These are phyloP conservation scores for Pythium graminicola DNA, from an alignment of 352 stramenopile species.

Conservation along the genomic window DNA sequence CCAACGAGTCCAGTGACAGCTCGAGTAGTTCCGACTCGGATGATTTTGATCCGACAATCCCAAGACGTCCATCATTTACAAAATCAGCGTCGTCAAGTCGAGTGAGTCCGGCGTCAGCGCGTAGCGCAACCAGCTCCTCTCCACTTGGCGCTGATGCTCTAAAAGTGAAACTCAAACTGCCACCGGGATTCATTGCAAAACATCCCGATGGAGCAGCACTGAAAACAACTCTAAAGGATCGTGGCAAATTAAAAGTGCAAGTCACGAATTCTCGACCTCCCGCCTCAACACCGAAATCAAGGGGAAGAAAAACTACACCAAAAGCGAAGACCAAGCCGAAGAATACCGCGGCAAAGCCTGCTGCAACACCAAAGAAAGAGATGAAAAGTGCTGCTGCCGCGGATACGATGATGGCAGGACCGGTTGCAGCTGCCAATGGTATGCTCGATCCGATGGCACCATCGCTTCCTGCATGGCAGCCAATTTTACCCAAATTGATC, in stretches of 20 bases:
- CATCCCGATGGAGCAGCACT: conserved; percentile 16
- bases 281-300: conserved; percentile 23
- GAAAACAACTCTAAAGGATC: conserved; percentile 16
- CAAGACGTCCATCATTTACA: conserved; percentile 13
- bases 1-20: conserved; percentile 19
- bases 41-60: conserved; percentile 9
- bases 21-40: conserved; percentile 28
- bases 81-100: conserved; percentile 8
- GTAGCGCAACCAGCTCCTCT: conserved; percentile 2
- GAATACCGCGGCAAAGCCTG: background rate
- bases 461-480: conserved; percentile 9
- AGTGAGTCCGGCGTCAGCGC: conserved; percentile 8
- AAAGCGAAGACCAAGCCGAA: conserved; percentile 11
- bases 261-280: conserved; percentile 33
- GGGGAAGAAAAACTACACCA: conserved; percentile 10
- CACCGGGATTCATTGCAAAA: conserved; percentile 25
- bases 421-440: background rate
- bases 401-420: background rate
- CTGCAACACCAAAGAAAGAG: conserved; percentile 1
- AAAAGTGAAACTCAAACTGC: conserved; percentile 26
- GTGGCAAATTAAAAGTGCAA: conserved; percentile 36
- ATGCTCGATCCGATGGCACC: background rate
- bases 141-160: conserved; percentile 13
- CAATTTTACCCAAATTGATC: conserved; percentile 53
- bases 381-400: conserved; percentile 4